These are phyloP conservation scores for Chloris gayana DNA, from an alignment of 176 grass and related monocot species.

Conservation along the genomic window DNA sequence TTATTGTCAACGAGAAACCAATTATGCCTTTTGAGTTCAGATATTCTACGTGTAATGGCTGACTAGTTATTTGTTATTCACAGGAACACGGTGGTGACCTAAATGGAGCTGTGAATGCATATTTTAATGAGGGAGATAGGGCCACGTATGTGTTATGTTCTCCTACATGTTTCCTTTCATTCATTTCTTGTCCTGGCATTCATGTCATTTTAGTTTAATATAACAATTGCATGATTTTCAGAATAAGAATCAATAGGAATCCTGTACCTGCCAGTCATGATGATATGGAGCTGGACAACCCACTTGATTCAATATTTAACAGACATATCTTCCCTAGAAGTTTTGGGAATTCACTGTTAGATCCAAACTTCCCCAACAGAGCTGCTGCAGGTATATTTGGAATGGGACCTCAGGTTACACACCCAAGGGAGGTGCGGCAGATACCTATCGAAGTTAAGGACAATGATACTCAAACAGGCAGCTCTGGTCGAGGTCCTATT, in stretches of 20 bases:
- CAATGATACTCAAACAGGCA: conserved; percentile 42
- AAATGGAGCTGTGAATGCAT: conserved; percentile 91
- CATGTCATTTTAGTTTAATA: neutral
- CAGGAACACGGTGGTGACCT: conserved; percentile 89
- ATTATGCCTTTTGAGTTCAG: conserved; percentile 9
- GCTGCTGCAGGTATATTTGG: conserved; percentile 51
- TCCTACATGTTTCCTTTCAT: conserved; percentile 31
- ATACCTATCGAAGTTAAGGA: conserved; percentile 91
- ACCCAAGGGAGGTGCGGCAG: conserved; percentile 75
- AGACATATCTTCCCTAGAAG: conserved; percentile 38
- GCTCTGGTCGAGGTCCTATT: conserved; percentile 60
- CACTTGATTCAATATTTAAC: conserved; percentile 36
- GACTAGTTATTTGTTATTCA: conserved; percentile 24
- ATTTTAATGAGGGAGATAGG: conserved; percentile 83
- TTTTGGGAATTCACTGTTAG: conserved; percentile 49
- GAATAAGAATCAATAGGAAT: conserved; percentile 49
- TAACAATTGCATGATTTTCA: conserved; percentile 44
- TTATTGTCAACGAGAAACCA: conserved; percentile 7
- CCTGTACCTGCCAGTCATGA: conserved; percentile 43
- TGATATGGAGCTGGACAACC: conserved; percentile 70
- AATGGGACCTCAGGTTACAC: conserved; percentile 57
- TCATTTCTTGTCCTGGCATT: neutral
- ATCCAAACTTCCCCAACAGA: conserved; percentile 35
- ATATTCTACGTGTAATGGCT: conserved; percentile 1
- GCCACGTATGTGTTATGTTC: conserved; percentile 41